Evolutionary conservation across 2,329 filamentous ascomycete genomes (phyloP).

Genomic region (Chalara sp.): DNA sequence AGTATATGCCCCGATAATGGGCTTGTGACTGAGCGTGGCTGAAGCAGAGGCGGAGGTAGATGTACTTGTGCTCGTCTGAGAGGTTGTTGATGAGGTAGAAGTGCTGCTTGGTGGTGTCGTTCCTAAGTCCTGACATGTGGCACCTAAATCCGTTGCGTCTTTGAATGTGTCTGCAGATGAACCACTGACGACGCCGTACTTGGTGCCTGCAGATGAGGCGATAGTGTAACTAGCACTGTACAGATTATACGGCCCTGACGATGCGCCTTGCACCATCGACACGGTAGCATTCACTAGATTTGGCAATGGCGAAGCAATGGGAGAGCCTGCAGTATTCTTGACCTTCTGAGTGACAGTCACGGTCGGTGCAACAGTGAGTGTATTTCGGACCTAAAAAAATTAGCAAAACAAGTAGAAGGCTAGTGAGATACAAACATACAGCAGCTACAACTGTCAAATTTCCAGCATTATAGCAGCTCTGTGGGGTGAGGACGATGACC

Average conservation of each 20-base stretch:
- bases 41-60: conserved; percentile 13
- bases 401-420: background rate
- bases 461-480: conserved; percentile 43
- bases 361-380: conserved; percentile 9
- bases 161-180: conserved; percentile 41
- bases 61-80: background rate
- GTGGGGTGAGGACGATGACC: conserved; percentile 46
- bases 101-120: conserved; percentile 20
- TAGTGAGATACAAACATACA: conserved; percentile 10
- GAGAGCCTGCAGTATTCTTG: conserved; percentile 11
- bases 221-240: conserved; percentile 18
- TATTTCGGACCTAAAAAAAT: conserved; percentile 13
- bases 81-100: conserved; percentile 9
- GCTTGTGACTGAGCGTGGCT: conserved; percentile 21
- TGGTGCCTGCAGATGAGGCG: conserved; percentile 11
- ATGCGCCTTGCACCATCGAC: conserved; percentile 16
- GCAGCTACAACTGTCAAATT: conserved; percentile 22
- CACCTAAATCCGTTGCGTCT: conserved; percentile 36
- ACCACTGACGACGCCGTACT: conserved; percentile 20
- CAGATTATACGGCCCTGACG: conserved; percentile 18
- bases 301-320: conserved; percentile 11
- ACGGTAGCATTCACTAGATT: conserved; percentile 10
- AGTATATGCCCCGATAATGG: conserved; percentile 35
- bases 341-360: conserved; percentile 17
- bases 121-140: conserved; percentile 30